Evolutionary conservation across 225 moss, liverwort and hornwort genomes (phyloP).

Genomic region (Asterella californica): DNA sequence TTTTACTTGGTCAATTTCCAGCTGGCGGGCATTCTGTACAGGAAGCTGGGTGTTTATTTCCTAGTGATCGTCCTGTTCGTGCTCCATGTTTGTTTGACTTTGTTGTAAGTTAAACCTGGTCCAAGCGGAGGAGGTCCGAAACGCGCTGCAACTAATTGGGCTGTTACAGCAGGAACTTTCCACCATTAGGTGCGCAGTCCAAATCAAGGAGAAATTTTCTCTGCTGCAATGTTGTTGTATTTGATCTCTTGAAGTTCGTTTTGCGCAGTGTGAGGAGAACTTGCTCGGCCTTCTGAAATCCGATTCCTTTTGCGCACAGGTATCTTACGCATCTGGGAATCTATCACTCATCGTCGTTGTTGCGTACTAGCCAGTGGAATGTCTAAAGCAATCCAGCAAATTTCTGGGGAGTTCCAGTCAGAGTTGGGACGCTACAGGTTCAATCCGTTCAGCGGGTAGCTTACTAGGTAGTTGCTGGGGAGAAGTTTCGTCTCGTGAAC

Average conservation of each 20-base stretch:
- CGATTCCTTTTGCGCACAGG: conserved; percentile 68
- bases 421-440: background rate
- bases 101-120: no score
- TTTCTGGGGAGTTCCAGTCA: background rate
- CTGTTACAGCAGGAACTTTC: background rate
- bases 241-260: background rate
- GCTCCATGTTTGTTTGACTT: no score
- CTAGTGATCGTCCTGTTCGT: background rate
- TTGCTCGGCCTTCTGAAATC: conserved; percentile 61
- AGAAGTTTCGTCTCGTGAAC: background rate
- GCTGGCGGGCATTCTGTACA: background rate
- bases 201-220: background rate
- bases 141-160: background rate
- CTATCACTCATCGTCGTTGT: no score
- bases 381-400: background rate
- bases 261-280: conserved; percentile 50
- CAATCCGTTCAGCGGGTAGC: no score
- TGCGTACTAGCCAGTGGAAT: background rate
- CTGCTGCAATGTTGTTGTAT: background rate
- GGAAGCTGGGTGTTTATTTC: background rate
- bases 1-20: background rate
- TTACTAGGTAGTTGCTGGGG: no score
- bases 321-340: no score
- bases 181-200: background rate
- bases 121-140: background rate